Conservation (phyloP, 805 yeast species). For the Scheffersomyces lignosus region DNA sequence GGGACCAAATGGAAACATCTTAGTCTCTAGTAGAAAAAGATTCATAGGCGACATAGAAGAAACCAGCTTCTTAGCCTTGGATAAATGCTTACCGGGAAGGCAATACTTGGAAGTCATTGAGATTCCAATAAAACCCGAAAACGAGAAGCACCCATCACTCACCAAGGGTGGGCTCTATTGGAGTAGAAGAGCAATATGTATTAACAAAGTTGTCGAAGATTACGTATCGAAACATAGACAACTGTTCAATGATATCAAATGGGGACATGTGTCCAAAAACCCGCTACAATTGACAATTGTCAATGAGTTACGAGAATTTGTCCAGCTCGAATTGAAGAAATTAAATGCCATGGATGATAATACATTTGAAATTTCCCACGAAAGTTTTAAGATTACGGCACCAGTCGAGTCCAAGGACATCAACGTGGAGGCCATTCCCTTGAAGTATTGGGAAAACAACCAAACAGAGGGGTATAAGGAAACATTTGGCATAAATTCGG, state of each 20-base stretch:
- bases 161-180: constrained; percentile 17
- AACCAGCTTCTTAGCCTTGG: constrained; percentile 73
- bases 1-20: neutral
- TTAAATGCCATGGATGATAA: constrained; percentile 7
- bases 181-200: constrained; percentile 33
- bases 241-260: constrained; percentile 13
- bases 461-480: constrained; percentile 37
- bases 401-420: constrained; percentile 19
- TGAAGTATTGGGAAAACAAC: constrained; percentile 34
- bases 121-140: constrained; percentile 30
- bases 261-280: constrained; percentile 11
- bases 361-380: constrained; percentile 18
- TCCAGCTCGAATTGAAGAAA: constrained; percentile 16
- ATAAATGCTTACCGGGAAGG: constrained; percentile 75
- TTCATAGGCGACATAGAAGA: constrained; percentile 4
- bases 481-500: constrained; percentile 22
- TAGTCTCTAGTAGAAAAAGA: constrained; percentile 1
- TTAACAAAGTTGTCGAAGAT: constrained; percentile 36
- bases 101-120: constrained; percentile 54
- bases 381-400: constrained; percentile 26
- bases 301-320: constrained; percentile 18
- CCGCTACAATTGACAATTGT: constrained; percentile 13
- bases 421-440: constrained; percentile 11
- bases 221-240: constrained; percentile 13
- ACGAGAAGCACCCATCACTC: constrained; percentile 14